Percentiles rank a stretch among this genome's conserved stretches.
These are phyloP conservation scores for Xylariaceae sp. DNA, from an alignment of 2,329 filamentous ascomycete genomes.

Conservation along the genomic window DNA sequence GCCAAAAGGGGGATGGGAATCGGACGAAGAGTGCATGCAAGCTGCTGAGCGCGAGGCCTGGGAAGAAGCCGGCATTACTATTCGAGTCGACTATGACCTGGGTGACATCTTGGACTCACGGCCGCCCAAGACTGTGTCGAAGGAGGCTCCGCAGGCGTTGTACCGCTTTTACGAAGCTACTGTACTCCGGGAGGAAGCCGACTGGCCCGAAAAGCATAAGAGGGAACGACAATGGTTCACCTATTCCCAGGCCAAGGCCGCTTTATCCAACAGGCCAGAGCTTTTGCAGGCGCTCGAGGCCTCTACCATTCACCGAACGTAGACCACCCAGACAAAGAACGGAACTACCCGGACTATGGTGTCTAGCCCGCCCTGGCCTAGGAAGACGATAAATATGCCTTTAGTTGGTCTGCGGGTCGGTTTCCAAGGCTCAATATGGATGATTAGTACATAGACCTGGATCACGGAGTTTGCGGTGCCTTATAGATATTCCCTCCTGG, in stretches of 20 bases:
- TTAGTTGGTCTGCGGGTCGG: conserved; percentile 8
- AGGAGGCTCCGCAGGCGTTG: conserved; percentile 54
- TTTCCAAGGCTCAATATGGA: conserved; percentile 18
- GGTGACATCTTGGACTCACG: conserved; percentile 81
- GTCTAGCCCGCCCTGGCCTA: no score
- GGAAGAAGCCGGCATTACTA: conserved; percentile 93
- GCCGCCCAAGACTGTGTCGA: conserved; percentile 66
- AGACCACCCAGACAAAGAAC: conserved; percentile 14
- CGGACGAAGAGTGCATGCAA: conserved; percentile 80
- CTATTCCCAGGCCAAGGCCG: conserved; percentile 73
- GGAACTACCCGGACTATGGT: conserved; percentile 9
- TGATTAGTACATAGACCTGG: conserved; percentile 29
- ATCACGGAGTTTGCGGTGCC: conserved; percentile 28
- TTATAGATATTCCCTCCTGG: conserved; percentile 14
- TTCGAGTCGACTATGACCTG: conserved; percentile 78
- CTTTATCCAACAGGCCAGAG: conserved; percentile 74
- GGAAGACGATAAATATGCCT: conserved; percentile 3
- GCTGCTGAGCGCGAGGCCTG: conserved; percentile 89
- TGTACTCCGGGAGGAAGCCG: conserved; percentile 76
- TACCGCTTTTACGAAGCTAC: conserved; percentile 83
- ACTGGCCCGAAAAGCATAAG: conserved; percentile 95
- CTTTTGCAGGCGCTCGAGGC: conserved; percentile 79
- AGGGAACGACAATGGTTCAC: conserved; percentile 85
- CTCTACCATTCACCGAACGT: conserved; percentile 60
- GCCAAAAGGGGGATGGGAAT: conserved; percentile 97